Conservation (phyloP, 345 rosid species). For the Syzygium oleosum region DNA sequence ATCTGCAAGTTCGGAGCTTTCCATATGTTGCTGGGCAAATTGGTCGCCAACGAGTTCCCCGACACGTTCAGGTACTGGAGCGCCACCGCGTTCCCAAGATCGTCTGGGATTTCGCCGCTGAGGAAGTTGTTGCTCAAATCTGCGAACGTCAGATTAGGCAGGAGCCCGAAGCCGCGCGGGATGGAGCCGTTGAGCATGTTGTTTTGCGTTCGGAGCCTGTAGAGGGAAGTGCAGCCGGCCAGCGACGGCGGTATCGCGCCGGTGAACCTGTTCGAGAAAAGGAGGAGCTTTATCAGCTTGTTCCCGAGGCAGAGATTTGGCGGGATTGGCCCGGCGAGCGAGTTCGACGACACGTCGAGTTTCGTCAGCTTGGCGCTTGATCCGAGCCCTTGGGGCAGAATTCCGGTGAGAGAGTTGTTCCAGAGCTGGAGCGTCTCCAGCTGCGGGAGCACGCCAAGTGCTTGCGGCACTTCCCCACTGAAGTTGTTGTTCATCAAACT, state of each 20-base stretch:
- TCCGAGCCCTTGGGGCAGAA: constrained; percentile 69
- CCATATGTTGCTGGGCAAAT: constrained; percentile 61
- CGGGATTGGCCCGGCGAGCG: constrained; percentile 67
- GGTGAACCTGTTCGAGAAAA: constrained; percentile 65
- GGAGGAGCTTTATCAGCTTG: constrained; percentile 66
- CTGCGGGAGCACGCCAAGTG: constrained; percentile 51
- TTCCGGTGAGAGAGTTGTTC: constrained; percentile 66
- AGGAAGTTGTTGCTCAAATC: constrained; percentile 74
- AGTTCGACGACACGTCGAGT: constrained; percentile 74
- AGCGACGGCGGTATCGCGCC: constrained; percentile 45
- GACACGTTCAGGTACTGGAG: constrained; percentile 79
- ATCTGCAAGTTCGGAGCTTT: constrained; percentile 53
- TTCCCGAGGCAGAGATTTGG: constrained; percentile 66
- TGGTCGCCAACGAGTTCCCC: constrained; percentile 34
- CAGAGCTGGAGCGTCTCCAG: constrained; percentile 52
- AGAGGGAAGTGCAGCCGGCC: constrained; percentile 48
- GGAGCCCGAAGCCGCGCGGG: constrained; percentile 59
- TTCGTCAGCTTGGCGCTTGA: constrained; percentile 44
- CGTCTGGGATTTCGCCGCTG: constrained; percentile 56
- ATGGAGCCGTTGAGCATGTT: constrained; percentile 63
- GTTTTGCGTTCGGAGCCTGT: constrained; percentile 58
- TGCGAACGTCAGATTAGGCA: constrained; percentile 52
- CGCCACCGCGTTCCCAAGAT: constrained; percentile 48
- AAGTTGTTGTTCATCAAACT: constrained; percentile 56
- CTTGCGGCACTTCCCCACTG: constrained; percentile 57